A percentile compares a stretch with the other conserved stretches of the same genome.
These are phyloP conservation scores for Gaeumannomyces tritici DNA, from an alignment of 2,329 filamentous ascomycete genomes.

Conservation along the genomic window DNA sequence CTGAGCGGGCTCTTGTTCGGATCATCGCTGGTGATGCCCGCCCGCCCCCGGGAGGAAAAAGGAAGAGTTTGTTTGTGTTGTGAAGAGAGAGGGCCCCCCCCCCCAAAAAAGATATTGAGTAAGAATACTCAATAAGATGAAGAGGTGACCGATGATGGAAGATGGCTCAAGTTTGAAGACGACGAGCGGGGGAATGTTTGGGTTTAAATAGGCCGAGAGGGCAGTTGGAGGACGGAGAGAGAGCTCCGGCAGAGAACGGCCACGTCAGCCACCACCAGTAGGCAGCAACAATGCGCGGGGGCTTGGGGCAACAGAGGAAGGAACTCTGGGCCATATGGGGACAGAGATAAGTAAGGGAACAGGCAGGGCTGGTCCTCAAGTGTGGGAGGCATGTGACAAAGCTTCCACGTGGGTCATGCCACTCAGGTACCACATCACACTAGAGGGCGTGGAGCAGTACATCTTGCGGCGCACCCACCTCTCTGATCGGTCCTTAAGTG, in stretches of 20 bases:
- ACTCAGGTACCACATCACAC: too few relatives aligned
- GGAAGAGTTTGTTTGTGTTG: too few relatives aligned
- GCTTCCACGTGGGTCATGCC: too few relatives aligned
- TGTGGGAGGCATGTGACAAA: too few relatives aligned
- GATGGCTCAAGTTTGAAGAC: not conserved
- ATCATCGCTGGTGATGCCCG: not conserved
- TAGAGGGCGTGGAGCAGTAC: too few relatives aligned
- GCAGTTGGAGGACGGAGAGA: not conserved
- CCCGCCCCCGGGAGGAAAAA: not conserved
- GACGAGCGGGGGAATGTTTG: not conserved
- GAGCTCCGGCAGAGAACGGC: too few relatives aligned
- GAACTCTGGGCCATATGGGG: too few relatives aligned
- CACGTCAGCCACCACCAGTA: not conserved
- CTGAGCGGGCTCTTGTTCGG: not conserved
- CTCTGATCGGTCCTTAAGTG: too few relatives aligned
- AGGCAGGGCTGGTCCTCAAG: too few relatives aligned
- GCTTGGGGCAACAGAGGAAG: too few relatives aligned
- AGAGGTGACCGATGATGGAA: not conserved
- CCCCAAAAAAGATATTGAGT: not conserved
- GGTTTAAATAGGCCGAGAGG: not conserved
- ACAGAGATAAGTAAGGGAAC: too few relatives aligned
- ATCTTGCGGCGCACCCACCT: too few relatives aligned
- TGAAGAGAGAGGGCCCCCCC: not conserved
- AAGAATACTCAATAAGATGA: not conserved
- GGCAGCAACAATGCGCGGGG: not conserved